Conservation (phyloP, 2,329 filamentous ascomycete genomes). For the Neurospora sp. region DNA sequence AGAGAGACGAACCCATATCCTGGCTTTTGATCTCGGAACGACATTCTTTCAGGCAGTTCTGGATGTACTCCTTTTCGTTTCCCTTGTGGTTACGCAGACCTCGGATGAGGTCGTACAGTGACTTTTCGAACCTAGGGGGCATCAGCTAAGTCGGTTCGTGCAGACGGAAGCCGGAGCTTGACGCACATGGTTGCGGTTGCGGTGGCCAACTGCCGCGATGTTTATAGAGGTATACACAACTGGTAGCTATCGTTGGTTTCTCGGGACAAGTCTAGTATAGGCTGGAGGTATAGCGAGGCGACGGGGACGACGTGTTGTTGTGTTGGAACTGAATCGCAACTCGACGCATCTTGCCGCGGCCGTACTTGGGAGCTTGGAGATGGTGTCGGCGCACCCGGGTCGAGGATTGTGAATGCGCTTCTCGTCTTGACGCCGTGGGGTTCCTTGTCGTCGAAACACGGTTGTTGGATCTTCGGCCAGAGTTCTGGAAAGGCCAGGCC, state of each 20-base stretch:
- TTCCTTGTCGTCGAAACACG: background rate
- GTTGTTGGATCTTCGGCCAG: background rate
- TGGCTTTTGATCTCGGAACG: conserved; percentile 82
- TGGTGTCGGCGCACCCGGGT: background rate
- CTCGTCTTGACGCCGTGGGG: background rate
- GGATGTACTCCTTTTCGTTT: conserved; percentile 89
- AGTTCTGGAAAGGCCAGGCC: background rate
- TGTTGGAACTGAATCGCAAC: background rate
- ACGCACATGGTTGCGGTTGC: conserved; percentile 17
- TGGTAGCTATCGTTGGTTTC: background rate
- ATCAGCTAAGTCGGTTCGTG: conserved; percentile 15
- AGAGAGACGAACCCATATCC: conserved; percentile 65
- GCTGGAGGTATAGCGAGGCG: background rate
- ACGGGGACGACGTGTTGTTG: conserved; percentile 1
- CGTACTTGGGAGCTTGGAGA: background rate
- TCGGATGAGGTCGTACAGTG: conserved; percentile 95
- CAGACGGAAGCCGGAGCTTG: background rate
- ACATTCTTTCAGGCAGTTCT: conserved; percentile 90
- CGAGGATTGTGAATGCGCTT: background rate
- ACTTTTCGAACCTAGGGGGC: conserved; percentile 85
- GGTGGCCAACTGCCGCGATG: no score
- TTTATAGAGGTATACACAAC: no score
- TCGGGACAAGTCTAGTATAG: background rate
- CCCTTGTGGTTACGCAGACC: conserved; percentile 93
- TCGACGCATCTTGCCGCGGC: conserved; percentile 8